Evolutionary conservation across 1,284 basidiomycete species (phyloP).

Genomic region (Cryptococcus amylolentus): DNA sequence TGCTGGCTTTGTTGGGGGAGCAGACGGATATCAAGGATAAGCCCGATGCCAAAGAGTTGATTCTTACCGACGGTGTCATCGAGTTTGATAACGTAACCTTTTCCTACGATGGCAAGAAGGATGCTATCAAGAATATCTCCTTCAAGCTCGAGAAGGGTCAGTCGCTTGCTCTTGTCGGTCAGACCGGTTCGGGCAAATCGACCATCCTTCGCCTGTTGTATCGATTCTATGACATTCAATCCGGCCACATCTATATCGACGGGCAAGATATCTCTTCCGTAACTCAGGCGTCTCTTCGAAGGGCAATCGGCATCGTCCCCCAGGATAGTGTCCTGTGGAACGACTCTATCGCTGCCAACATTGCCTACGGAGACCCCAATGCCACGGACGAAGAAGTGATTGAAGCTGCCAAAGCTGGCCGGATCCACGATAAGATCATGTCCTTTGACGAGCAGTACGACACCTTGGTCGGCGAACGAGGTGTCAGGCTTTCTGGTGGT

Average conservation of each 20-base stretch:
- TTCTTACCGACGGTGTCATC: constrained; percentile 78
- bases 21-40: constrained; percentile 72
- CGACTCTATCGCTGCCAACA: constrained; percentile 88
- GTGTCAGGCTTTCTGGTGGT: constrained; percentile 95
- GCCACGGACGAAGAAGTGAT: constrained; percentile 87
- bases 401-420: constrained; percentile 76
- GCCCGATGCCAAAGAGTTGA: constrained; percentile 65
- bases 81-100: constrained; percentile 90
- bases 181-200: constrained; percentile 93
- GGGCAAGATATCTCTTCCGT: constrained; percentile 79
- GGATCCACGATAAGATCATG: constrained; percentile 76
- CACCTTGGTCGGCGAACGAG: constrained; percentile 94
- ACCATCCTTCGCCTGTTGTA: constrained; percentile 91
- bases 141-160: constrained; percentile 92
- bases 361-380: constrained; percentile 82
- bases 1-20: constrained; percentile 86
- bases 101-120: constrained; percentile 80
- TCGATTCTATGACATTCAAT: constrained; percentile 83
- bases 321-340: constrained; percentile 98
- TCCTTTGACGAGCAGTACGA: constrained; percentile 76
- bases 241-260: constrained; percentile 69
- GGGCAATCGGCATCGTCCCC: constrained; percentile 86
- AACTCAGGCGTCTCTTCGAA: constrained; percentile 70
- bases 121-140: constrained; percentile 80
- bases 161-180: constrained; percentile 93